Evolutionary conservation across 2,329 filamentous ascomycete species (phyloP).

Genomic region (Phialemonium atrogriseum): DNA sequence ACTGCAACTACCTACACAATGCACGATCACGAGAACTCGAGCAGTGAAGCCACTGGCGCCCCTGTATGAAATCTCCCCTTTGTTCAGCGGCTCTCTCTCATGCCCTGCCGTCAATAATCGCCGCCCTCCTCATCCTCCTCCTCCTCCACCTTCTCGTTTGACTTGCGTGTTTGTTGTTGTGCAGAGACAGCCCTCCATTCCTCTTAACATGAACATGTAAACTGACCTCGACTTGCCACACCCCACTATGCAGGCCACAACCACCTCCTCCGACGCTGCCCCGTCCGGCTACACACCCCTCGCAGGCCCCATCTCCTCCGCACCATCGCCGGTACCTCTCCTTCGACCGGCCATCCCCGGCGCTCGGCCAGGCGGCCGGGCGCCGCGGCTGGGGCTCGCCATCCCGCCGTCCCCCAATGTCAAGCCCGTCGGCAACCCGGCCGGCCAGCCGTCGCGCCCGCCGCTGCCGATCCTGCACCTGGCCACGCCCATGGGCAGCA

Average conservation of each 20-base stretch:
- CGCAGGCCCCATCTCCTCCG: constrained; percentile 38
- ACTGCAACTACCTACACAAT: constrained; percentile 9
- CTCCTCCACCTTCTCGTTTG: constrained; percentile 1
- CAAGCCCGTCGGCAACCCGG: constrained; percentile 60
- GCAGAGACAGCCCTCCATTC: too few relatives aligned
- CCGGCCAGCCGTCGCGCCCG: constrained; percentile 40
- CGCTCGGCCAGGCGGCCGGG: constrained; percentile 51
- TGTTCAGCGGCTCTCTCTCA: neutral
- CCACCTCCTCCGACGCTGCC: constrained; percentile 3
- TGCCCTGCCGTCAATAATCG: neutral
- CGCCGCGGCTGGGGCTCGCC: constrained; percentile 76
- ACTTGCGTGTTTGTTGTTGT: too few relatives aligned
- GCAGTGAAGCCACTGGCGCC: constrained; percentile 13
- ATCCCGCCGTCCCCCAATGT: constrained; percentile 82
- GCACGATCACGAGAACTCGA: constrained; percentile 12
- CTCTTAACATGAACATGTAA: too few relatives aligned
- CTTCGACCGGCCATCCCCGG: constrained; percentile 78
- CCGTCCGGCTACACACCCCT: constrained; percentile 4
- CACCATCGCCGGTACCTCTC: constrained; percentile 71
- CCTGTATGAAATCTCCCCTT: constrained; percentile 11
- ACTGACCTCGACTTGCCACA: neutral
- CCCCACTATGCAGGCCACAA: constrained; percentile 8
- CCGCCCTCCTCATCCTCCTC: constrained; percentile 2
- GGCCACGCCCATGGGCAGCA: constrained; percentile 81
- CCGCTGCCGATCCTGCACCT: constrained; percentile 73